Conservation (phyloP, 495 filamentous ascomycete genomes). For the Antarctomyces pellizariae region DNA sequence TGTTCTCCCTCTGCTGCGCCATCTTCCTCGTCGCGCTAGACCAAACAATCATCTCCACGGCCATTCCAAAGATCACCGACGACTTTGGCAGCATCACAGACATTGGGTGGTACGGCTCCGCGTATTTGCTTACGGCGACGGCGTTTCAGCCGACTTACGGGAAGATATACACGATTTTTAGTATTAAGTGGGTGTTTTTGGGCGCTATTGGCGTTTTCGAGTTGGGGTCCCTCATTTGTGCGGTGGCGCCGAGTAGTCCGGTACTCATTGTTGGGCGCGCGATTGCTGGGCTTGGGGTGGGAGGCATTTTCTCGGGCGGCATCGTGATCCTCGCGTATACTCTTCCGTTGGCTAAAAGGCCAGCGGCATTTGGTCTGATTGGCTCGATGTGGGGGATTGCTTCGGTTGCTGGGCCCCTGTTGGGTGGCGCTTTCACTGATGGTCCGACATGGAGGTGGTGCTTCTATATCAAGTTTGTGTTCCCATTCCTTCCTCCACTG, state of each 20-base stretch:
- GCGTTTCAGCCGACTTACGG: conserved; percentile 27
- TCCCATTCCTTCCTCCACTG: conserved; percentile 1
- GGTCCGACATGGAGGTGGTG: conserved; percentile 29
- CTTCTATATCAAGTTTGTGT: conserved; percentile 24
- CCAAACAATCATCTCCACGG: conserved; percentile 36
- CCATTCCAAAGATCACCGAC: conserved; percentile 26
- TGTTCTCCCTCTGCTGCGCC: conserved; percentile 23
- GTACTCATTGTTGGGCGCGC: conserved; percentile 39
- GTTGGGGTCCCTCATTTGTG: conserved; percentile 38
- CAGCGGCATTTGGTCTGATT: conserved; percentile 53
- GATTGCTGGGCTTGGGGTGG: conserved; percentile 33
- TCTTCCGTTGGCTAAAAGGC: conserved; percentile 44
- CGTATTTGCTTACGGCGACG: conserved; percentile 27
- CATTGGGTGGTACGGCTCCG: conserved; percentile 24
- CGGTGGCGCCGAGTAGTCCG: conserved; percentile 29
- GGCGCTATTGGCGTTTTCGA: conserved; percentile 29
- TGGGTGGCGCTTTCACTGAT: conserved; percentile 25
- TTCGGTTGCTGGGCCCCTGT: conserved; percentile 39
- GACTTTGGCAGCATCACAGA: conserved; percentile 17
- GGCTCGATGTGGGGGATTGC: conserved; percentile 72
- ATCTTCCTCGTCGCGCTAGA: conserved; percentile 41
- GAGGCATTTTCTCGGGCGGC: conserved; percentile 27
- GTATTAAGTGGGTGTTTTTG: conserved; percentile 21
- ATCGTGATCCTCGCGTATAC: conserved; percentile 13
- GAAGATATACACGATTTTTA: conserved; percentile 25